These are phyloP conservation scores for Balakata baccata DNA, from an alignment of 345 rosid species.

Conservation along the genomic window DNA sequence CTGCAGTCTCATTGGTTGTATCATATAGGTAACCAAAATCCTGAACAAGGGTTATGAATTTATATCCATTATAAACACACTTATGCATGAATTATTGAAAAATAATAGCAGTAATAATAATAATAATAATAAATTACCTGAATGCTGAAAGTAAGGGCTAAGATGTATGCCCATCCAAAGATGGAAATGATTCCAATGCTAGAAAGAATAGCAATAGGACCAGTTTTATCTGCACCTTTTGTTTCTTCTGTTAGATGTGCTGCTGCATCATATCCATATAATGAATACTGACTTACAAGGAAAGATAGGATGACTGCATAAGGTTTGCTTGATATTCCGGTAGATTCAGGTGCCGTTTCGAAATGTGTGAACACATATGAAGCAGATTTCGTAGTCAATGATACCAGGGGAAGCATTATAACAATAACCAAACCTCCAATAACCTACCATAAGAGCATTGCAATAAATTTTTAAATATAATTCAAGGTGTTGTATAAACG, in stretches of 20 bases:
- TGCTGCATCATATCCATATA: slow-evolving; percentile 62
- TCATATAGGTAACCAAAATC: slow-evolving; percentile 49
- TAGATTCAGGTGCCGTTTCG: slow-evolving; percentile 38
- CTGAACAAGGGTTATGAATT: slow-evolving; percentile 28
- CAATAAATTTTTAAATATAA: not conserved
- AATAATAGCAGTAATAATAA: no score
- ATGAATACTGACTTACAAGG: slow-evolving; percentile 59
- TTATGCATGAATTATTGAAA: no score
- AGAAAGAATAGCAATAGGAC: slow-evolving; percentile 56
- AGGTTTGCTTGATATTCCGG: slow-evolving; percentile 54
- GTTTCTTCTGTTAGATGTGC: slow-evolving; percentile 70
- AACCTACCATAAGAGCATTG: slow-evolving; percentile 29
- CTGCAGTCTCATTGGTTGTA: slow-evolving; percentile 50
- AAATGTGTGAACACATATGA: slow-evolving; percentile 53
- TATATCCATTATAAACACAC: no score
- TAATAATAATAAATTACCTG: slow-evolving; percentile 26
- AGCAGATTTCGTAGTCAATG: slow-evolving; percentile 46
- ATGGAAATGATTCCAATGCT: slow-evolving; percentile 56
- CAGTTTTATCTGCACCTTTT: slow-evolving; percentile 55
- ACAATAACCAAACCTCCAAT: slow-evolving; percentile 51
- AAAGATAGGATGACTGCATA: slow-evolving; percentile 51
- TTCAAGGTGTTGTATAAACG: not conserved
- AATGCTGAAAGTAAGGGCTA: slow-evolving; percentile 62
- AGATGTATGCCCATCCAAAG: slow-evolving; percentile 60
- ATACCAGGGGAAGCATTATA: slow-evolving; percentile 55